Evolutionary conservation across 2,329 filamentous ascomycete genomes (phyloP), one percentile per base, ranked within the genome.

Genomic region (Knoxdaviesia proteae): DNA sequence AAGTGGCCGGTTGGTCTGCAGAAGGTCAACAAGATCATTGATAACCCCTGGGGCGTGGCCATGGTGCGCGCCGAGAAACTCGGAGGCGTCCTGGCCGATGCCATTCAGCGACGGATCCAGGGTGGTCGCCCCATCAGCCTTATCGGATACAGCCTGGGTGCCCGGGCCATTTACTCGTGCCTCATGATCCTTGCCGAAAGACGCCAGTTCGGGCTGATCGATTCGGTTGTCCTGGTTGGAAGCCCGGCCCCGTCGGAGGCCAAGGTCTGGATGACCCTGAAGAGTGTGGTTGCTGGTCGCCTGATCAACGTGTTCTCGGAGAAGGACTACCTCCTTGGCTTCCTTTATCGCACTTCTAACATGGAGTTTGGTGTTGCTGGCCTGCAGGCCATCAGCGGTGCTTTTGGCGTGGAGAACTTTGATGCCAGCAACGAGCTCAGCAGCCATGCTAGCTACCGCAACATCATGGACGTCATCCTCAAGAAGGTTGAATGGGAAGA

Each of bases 291-390:
- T 4, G 70, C 75, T 36, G 86, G 87, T 0, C 74, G 86, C 29
- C 65, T 94, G n/a, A 69, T 94, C 53, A 96, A 94, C 51, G 84
- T 90, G 4, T 94, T 79, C 56, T 92, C 83, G 1, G 76, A 80
- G 42, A 82, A 84, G 39, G 88, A 96, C 56, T 86, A 84, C 49
- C 76, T 94, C 30, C 74, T 96, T 3, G 86, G 77, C 1, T 93
- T 94, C 55, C 64, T 94, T 36, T 93, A 88, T 56, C 77, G 88
- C 41, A 83, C 76, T 3, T 83, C 80, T 43, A 84, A 79, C 50
- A 71, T 88, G 41, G 78, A 90, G 49, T 78, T 80, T 47, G 87
- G 88, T 2, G 69, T 96, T 34, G 86, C 87, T 0, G 88, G 88
- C 1, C 61, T 96, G 11, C 80, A 94, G 55, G 69, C 71, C 10